These are phyloP conservation scores for Geotrichum citri-aurantii DNA, from an alignment of 1,139 yeast species.

Conservation along the genomic window DNA sequence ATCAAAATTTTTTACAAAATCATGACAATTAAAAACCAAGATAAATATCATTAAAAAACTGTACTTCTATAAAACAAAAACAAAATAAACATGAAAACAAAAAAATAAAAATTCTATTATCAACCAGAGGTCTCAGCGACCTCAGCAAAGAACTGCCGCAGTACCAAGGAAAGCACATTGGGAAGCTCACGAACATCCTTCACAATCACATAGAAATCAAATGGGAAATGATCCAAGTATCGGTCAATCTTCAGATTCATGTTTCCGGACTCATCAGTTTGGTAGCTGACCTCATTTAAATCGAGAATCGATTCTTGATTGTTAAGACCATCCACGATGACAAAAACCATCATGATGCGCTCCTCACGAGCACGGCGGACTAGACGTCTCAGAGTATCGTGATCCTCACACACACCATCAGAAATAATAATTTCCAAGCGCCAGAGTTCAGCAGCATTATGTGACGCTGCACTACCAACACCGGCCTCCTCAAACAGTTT, in stretches of 20 bases:
- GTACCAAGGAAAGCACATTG: slow-evolving; percentile 78
- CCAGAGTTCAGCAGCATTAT: slow-evolving; percentile 58
- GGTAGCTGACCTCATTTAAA: slow-evolving; percentile 86
- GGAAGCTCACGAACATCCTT: slow-evolving; percentile 86
- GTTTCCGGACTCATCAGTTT: slow-evolving; percentile 63
- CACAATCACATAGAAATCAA: slow-evolving; percentile 93
- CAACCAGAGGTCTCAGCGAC: slow-evolving; percentile 37
- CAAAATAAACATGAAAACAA: neutral
- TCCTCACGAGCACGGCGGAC: slow-evolving; percentile 92
- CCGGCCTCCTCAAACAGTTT: slow-evolving; percentile 65
- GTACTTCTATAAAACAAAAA: neutral
- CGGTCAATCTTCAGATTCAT: slow-evolving; percentile 71
- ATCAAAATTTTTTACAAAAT: too few species aligned
- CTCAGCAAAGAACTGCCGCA: slow-evolving; percentile 88
- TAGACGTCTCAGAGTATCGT: slow-evolving; percentile 68
- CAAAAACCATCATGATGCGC: slow-evolving; percentile 91
- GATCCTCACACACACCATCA: slow-evolving; percentile 97
- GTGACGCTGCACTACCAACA: slow-evolving; percentile 21
- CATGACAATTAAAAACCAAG: neutral
- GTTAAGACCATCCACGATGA: slow-evolving; percentile 83
- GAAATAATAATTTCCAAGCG: slow-evolving; percentile 87
- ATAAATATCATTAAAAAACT: neutral
- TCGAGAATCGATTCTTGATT: slow-evolving; percentile 83
- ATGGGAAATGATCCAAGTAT: slow-evolving; percentile 91
- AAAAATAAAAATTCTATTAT: neutral